Conservation (phyloP, 441 rosid species). For the Breynia disticha region DNA sequence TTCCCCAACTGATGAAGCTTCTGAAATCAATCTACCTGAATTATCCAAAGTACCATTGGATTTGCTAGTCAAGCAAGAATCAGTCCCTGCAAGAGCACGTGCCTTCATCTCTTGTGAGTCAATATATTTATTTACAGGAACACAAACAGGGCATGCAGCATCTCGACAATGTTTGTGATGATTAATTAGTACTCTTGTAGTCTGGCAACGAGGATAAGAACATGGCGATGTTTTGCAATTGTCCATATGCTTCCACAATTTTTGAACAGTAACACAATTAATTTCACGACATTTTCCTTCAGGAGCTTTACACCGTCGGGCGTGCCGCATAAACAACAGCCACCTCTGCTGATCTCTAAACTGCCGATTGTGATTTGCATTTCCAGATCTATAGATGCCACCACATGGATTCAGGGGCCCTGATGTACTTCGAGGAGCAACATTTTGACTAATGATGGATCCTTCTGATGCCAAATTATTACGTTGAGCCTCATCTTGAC, state of each 20-base stretch:
- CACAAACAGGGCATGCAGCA: constrained; percentile 82
- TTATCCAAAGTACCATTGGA: constrained; percentile 36
- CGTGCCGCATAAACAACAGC: constrained; percentile 91
- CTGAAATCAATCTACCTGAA: constrained; percentile 33
- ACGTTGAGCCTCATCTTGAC: constrained; percentile 71
- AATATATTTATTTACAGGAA: constrained; percentile 65
- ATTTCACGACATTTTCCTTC: constrained; percentile 78
- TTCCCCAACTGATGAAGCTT: constrained; percentile 34
- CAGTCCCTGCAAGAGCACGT: constrained; percentile 34
- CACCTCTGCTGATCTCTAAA: constrained; percentile 77
- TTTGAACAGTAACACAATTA: constrained; percentile 61
- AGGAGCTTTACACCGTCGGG: constrained; percentile 79
- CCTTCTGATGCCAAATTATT: constrained; percentile 65
- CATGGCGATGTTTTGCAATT: constrained; percentile 57
- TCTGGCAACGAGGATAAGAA: constrained; percentile 73
- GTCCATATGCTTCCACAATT: constrained; percentile 77
- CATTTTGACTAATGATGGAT: constrained; percentile 36
- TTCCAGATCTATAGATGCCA: constrained; percentile 45
- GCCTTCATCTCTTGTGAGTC: constrained; percentile 52
- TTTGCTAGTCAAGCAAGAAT: constrained; percentile 35
- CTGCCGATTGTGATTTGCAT: constrained; percentile 57
- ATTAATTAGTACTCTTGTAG: constrained; percentile 56
- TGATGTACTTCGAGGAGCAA: constrained; percentile 36
- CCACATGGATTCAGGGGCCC: constrained; percentile 38
- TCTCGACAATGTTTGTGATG: constrained; percentile 73